These are phyloP conservation scores for Fusarium proliferatum DNA, from an alignment of 2,329 filamentous ascomycete genomes.

Conservation along the genomic window DNA sequence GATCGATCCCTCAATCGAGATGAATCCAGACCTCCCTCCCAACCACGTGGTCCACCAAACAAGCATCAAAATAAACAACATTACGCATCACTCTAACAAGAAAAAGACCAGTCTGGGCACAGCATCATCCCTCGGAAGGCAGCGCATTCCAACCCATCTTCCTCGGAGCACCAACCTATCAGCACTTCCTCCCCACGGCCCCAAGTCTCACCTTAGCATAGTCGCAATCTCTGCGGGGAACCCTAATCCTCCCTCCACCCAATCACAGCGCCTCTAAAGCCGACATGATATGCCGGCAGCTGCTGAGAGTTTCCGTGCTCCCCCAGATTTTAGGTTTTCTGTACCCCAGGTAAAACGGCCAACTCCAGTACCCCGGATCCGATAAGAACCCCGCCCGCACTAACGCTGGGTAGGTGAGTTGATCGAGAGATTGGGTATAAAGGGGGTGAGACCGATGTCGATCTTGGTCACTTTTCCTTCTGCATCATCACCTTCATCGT, in stretches of 20 bases:
- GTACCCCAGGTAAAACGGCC: neutral
- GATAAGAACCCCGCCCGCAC: slow-evolving; percentile 4
- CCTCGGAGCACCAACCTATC: slow-evolving; percentile 18
- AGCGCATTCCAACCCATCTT: neutral
- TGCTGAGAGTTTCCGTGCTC: neutral
- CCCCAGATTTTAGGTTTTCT: slow-evolving; percentile 1
- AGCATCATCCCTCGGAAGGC: neutral
- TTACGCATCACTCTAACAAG: neutral
- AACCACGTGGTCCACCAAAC: neutral
- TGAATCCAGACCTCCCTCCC: neutral
- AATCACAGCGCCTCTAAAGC: neutral
- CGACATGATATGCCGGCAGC: slow-evolving; percentile 14
- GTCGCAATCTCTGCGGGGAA: neutral
- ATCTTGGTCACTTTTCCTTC: neutral
- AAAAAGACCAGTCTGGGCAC: neutral
- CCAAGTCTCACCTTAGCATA: neutral
- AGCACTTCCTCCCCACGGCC: neutral
- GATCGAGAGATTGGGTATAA: slow-evolving; percentile 1
- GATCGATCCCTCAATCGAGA: neutral
- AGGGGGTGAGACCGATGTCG: neutral
- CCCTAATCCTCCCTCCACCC: neutral
- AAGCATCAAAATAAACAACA: neutral
- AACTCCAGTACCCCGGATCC: slow-evolving; percentile 15
- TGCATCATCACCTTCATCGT: neutral
- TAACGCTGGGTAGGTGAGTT: neutral